Conservation (phyloP, 1,284 basidiomycete species). For the Cutaneotrichosporon cutaneum region DNA sequence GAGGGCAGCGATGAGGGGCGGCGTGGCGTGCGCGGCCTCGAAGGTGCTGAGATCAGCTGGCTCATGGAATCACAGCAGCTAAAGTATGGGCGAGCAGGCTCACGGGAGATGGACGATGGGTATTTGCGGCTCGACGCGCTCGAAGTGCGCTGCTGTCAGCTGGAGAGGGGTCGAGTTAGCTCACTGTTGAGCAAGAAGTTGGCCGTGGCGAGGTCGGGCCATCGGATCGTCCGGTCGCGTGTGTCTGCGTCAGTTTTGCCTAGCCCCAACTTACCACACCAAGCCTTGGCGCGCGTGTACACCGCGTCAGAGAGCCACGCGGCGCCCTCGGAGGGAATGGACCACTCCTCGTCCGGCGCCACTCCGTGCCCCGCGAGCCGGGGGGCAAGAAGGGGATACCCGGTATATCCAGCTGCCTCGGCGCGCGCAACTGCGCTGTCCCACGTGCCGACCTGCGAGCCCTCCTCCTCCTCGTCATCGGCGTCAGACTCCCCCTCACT, state of each 20-base stretch:
- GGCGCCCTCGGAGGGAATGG: neutral
- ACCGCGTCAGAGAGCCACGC: constrained; percentile 1
- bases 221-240: neutral
- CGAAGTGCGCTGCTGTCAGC: neutral
- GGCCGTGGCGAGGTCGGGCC: neutral
- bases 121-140: neutral
- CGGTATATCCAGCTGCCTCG: neutral
- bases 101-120: neutral
- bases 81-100: neutral
- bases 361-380: neutral
- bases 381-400: neutral
- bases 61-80: no score
- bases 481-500: neutral
- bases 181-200: constrained; percentile 1
- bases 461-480: neutral
- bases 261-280: neutral
- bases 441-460: neutral
- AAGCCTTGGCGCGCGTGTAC: neutral
- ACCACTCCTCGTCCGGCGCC: neutral
- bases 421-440: neutral
- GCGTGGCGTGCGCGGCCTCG: neutral
- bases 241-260: neutral
- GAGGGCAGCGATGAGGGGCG: neutral
- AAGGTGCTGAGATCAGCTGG: neutral
- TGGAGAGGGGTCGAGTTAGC: neutral